Conservation (phyloP, 2,329 filamentous ascomycete genomes). For the Aspergillus pseudoglaucus region DNA sequence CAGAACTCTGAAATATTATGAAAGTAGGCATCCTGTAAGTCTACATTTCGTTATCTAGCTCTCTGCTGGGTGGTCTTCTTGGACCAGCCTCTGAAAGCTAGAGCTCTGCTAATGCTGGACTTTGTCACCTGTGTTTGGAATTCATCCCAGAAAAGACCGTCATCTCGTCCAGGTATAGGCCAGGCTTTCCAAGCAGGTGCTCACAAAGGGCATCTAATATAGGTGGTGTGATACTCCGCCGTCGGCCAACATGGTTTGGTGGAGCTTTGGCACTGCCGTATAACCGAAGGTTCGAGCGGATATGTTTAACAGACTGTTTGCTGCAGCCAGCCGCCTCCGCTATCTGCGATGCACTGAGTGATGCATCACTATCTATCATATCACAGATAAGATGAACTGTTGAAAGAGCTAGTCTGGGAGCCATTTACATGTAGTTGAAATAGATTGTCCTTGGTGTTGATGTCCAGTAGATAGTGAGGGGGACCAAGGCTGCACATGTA, state of each 20-base stretch:
- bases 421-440: not conserved
- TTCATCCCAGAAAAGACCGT: slow-evolving; percentile 2
- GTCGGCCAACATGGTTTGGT: not conserved
- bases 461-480: not conserved
- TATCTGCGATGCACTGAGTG: slow-evolving; percentile 11
- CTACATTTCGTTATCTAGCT: slow-evolving; percentile 24
- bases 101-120: slow-evolving; percentile 17
- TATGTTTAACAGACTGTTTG: slow-evolving; percentile 9
- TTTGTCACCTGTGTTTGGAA: slow-evolving; percentile 13
- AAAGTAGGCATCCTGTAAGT: slow-evolving; percentile 5
- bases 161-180: not conserved
- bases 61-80: slow-evolving; percentile 26
- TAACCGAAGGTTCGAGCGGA: slow-evolving; percentile 7
- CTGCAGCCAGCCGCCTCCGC: slow-evolving; percentile 13
- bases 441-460: not conserved
- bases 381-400: slow-evolving; percentile 1
- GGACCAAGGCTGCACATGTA: not conserved
- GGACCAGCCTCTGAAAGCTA: slow-evolving; percentile 20
- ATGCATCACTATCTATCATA: slow-evolving; percentile 14
- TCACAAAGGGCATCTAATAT: not conserved
- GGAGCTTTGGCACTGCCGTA: slow-evolving; percentile 9
- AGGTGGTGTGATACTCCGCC: slow-evolving; percentile 15
- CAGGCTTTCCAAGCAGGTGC: not conserved
- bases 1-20: too few species aligned
- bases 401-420: not conserved